Base-by-base conservation (phyloP, 306 rosid genomes). In the Elaeagnus macrophylla region DNA sequence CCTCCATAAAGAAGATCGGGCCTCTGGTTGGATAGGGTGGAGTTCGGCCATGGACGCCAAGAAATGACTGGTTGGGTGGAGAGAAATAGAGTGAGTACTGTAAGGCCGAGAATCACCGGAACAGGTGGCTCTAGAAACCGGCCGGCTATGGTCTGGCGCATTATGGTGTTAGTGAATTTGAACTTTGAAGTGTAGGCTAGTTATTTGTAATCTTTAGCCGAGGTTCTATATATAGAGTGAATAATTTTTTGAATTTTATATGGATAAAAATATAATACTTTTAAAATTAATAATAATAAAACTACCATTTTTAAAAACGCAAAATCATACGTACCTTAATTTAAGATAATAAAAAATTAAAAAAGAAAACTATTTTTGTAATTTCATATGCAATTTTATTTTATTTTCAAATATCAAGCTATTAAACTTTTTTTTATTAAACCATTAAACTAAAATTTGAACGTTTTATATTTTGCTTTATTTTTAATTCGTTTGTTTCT, bases 1-100 rank as follows among this genome's bases (percentile, higher is more conserved):
- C 60, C 75, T 2, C 85, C 85, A 70, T 58, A 65, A 65, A 64
- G 18, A 32, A 35, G 71, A 19, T 74, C 76, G 59, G 88, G 54
- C 35, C 43, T 12, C 68, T 81, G 81, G 32, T 25, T 25, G 60
- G 37, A 51, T 50, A 67, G 39, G 67, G 48, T 50, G 62, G 0
- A 8, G 43, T 35, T 59, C 2, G 85, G 91, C 95, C 95, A 90
- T 0, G 97, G 97, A 0, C 97, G 69, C 94, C 94, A 86, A 0
- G 66, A 75, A 10, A 55, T 6, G 1, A 32, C 76, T 1, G 81
- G 75, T 5, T 6, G 4, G 14, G 46, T 20, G 12, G 74, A 48
- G 36, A 81, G 25, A 66, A 75, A 17, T n/a, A 73, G 1, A 37
- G 65, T 0, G 18, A 74, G 46, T 0, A 74, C 1, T 19, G 63